phyloP scores from a whole-genome alignment of 2,329 filamentous ascomycete genomes.

The Fusarium brachygibbosum region DNA sequence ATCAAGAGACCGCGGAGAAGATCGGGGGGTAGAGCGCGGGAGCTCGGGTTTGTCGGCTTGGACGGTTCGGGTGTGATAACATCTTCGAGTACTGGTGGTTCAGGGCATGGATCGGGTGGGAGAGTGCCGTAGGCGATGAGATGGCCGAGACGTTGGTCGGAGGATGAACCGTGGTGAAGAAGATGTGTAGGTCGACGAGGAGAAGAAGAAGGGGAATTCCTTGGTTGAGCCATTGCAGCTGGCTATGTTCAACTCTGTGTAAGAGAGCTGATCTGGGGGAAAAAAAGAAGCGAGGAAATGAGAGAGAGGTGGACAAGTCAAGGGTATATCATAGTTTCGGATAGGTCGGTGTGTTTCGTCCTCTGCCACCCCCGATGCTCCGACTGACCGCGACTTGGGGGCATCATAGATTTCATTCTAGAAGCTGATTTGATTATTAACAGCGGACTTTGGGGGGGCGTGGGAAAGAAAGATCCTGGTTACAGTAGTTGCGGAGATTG shows the following conservation, averaged over 20 bases:
- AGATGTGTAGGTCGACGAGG: neutral
- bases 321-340: constrained; percentile 1
- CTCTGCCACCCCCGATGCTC: neutral
- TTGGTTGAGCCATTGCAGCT: neutral
- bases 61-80: constrained; percentile 26
- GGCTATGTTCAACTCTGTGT: neutral
- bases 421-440: constrained; percentile 4
- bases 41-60: constrained; percentile 36
- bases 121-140: constrained; percentile 9
- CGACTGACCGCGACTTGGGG: constrained; percentile 3
- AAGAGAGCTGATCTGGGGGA: neutral
- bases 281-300: neutral
- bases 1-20: constrained; percentile 61
- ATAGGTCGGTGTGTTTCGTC: neutral
- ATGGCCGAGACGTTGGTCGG: constrained; percentile 14
- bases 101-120: constrained; percentile 10
- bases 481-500: constrained; percentile 23
- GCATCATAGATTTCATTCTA: constrained; percentile 5
- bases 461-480: neutral
- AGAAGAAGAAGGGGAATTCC: neutral
- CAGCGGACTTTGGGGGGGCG: neutral
- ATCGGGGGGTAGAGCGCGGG: constrained; percentile 59
- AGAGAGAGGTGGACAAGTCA: neutral
- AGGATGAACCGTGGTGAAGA: constrained; percentile 1
- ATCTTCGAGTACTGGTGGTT: neutral